Base-by-base conservation (phyloP, 2,329 filamentous ascomycete species). In the Lasiodiplodia gonubiensis region DNA sequence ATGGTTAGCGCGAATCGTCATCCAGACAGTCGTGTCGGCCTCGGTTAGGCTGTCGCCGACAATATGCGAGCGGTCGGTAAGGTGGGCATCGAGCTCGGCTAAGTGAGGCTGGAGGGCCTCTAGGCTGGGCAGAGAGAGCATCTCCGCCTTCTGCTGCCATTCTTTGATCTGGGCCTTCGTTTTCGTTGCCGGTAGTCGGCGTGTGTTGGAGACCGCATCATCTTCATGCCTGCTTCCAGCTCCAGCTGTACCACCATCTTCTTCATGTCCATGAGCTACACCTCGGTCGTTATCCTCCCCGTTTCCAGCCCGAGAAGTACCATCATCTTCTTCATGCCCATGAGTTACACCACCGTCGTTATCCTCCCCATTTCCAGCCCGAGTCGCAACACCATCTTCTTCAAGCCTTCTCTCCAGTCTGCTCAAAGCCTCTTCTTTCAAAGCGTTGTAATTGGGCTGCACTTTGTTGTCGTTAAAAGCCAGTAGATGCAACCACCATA, bases 1-100 rank as follows among this genome's bases (percentile, higher is more conserved):
- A 69, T 92, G 90, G 83, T 97, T 97, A 73, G 87, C 89, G 67
- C 92, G 90, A 65, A 97, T 86, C 5, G 91, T 89, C 73, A 90
- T 87, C 92, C 93, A 98, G 70, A 97, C 86, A 74, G 90, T 90
- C 70, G 89, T 87, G 79, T 98, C 94, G 70, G 90, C 85, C 49
- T 93, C 88, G 68, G 90, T 90, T 59, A 95, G 84, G 30, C 84
- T 84, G 83, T 97, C 94, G 69, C 93, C 93, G 64, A 92, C 88
- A 71, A 97, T 86, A 80, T 95, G 95, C 16, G 92, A 92, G 74
- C 94, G 90, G 37, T 97, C 88, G 4, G 90, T 92, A 69, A 98
- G 86, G 82, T 97, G 91, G 78, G 92, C 92, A 79, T 97, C 93
- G 70, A 97, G 88, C 72, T 91, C 89, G 73, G 86, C 84, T 66